Evolutionary conservation across 2,329 filamentous ascomycete species (phyloP).

Genomic region (Helicocarpus griseus): DNA sequence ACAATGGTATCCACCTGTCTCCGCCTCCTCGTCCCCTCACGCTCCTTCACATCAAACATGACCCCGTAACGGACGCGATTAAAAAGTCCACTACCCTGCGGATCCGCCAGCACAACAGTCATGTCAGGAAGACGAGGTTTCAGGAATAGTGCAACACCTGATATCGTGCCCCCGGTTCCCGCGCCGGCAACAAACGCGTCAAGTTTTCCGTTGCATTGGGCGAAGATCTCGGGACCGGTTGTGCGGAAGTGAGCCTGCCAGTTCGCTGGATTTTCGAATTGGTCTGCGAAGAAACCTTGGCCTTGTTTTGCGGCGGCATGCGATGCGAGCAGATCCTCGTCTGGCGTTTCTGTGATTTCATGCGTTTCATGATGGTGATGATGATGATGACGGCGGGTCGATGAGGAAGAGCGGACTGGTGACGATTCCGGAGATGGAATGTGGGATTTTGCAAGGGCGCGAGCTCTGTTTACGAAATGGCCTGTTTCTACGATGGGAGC

Average conservation of each 20-base stretch:
- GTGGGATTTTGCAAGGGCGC: slow-evolving; percentile 65
- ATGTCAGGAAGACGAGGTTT: slow-evolving; percentile 60
- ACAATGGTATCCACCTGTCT: slow-evolving; percentile 93
- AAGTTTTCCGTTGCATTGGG: slow-evolving; percentile 62
- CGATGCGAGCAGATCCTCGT: slow-evolving; percentile 8
- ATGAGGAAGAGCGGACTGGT: slow-evolving; percentile 6
- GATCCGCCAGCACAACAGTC: slow-evolving; percentile 77
- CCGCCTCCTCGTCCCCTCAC: slow-evolving; percentile 78
- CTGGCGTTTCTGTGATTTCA: slow-evolving; percentile 12
- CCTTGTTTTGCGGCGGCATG: slow-evolving; percentile 43
- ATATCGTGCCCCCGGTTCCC: slow-evolving; percentile 87
- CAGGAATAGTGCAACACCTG: slow-evolving; percentile 72
- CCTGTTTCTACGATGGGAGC: slow-evolving; percentile 87
- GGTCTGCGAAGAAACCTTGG: slow-evolving; percentile 85
- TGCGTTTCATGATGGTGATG: neutral
- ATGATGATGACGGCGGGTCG: slow-evolving; percentile 1
- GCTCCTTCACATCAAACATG: slow-evolving; percentile 85
- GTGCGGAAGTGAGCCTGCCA: slow-evolving; percentile 71
- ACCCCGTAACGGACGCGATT: slow-evolving; percentile 89
- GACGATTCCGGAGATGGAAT: slow-evolving; percentile 33
- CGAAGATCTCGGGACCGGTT: slow-evolving; percentile 83
- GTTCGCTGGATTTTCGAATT: slow-evolving; percentile 89
- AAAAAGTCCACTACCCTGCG: slow-evolving; percentile 85
- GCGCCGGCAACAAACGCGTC: slow-evolving; percentile 90
- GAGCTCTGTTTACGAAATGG: slow-evolving; percentile 91